Evolutionary conservation across 176 grass and related monocot genomes (phyloP).

Genomic region (Triticum turgidum): DNA sequence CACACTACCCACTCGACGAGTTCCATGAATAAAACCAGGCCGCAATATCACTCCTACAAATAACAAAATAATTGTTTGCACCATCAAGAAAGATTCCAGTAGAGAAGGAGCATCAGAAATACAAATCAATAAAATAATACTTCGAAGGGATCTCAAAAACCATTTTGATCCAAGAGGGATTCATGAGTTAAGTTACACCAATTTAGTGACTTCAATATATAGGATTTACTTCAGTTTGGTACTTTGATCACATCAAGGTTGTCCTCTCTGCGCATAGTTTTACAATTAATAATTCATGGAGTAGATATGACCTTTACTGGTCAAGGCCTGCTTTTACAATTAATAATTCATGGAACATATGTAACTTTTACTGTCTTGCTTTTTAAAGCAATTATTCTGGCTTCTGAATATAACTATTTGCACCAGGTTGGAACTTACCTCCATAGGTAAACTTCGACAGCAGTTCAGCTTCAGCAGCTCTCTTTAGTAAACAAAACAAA

Average conservation of each 20-base stretch:
- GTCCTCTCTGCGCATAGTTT: neutral
- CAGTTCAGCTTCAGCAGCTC: slow-evolving; percentile 90
- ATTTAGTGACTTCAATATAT: neutral
- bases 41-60: slow-evolving; percentile 69
- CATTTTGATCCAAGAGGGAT: neutral
- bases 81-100: neutral
- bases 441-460: slow-evolving; percentile 85
- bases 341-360: neutral
- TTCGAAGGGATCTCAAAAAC: slow-evolving; percentile 10
- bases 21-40: slow-evolving; percentile 94
- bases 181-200: neutral
- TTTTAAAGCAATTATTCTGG: neutral
- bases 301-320: neutral
- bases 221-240: neutral
- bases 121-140: neutral
- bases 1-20: slow-evolving; percentile 77
- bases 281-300: neutral
- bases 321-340: neutral
- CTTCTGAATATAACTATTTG: neutral
- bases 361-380: neutral
- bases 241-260: neutral
- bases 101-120: neutral
- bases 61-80: neutral
- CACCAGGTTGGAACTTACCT: slow-evolving; percentile 44
- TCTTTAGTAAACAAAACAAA: slow-evolving; percentile 46